Evolutionary conservation across 495 filamentous ascomycete species (phyloP).

Genomic region (Penicillium maclennaniae): DNA sequence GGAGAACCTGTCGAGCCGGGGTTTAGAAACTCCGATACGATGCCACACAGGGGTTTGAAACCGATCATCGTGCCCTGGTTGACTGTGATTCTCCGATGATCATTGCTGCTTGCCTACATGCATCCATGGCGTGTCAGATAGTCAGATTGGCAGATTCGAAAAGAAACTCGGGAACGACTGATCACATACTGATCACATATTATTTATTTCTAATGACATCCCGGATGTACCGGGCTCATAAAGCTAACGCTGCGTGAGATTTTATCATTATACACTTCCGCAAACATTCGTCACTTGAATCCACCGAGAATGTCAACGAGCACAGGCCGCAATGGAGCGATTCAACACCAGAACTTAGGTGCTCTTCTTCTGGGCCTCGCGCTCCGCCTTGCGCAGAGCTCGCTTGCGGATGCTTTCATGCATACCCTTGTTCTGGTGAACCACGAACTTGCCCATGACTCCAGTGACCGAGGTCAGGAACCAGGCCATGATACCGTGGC

Average conservation of each 20-base stretch:
- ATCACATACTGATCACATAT: neutral
- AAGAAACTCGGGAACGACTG: neutral
- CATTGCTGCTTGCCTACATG: constrained; percentile 23
- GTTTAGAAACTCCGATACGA: too few species aligned
- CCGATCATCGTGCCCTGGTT: constrained; percentile 33
- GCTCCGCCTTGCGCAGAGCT: constrained; percentile 83
- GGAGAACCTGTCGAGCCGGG: too few species aligned
- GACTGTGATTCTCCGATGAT: constrained; percentile 63
- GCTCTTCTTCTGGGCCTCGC: constrained; percentile 58
- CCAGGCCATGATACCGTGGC: constrained; percentile 86
- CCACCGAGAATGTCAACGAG: neutral
- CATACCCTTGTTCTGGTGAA: constrained; percentile 70
- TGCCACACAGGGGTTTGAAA: too few species aligned
- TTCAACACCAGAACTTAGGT: constrained; percentile 19
- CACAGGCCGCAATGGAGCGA: neutral
- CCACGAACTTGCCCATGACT: constrained; percentile 55
- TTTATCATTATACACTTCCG: neutral
- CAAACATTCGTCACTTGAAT: neutral
- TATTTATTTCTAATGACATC: neutral
- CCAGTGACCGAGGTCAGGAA: constrained; percentile 68
- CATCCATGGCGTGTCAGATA: too few species aligned
- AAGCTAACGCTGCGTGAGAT: neutral
- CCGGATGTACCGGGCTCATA: neutral
- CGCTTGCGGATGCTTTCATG: constrained; percentile 83
- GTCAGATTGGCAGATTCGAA: too few species aligned